Base-by-base conservation (phyloP, 2,329 filamentous ascomycete genomes). In the Beauveria sp. region DNA sequence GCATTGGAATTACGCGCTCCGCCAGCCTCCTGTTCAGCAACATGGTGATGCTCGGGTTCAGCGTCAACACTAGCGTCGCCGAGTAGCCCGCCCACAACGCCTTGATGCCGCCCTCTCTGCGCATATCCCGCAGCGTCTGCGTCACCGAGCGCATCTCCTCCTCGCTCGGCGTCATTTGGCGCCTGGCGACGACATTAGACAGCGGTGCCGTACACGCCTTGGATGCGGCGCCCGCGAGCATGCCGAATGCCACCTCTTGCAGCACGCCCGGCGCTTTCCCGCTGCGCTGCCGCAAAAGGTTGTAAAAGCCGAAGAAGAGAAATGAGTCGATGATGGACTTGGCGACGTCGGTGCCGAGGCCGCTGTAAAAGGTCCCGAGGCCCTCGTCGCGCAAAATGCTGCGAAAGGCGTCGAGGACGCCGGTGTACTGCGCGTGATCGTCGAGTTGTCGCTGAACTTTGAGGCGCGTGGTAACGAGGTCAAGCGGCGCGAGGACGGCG, bases 51-150 rank as follows among this genome's bases (percentile, higher is more conserved):
- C 88, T 88, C 1, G 92, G 92, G 68, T 96, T 96, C 30, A 96
- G 78, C 1, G 92, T 92, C 55, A 96, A 76, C 44, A 96, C 80
- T 62, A 96, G 73, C 24, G 84, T 87, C 2, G 91, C 91, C 22
- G 89, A 90, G 72, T 96, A 96, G 0, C 92, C 92, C 0, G 91
- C 88, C 92, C 92, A 96, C 67, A 96, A 88, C 2, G 91, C 91
- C 50, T 78, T 70, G 10, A 92, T 63, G 0, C 92, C 57, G 66
- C 88, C 89, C 70, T 93, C 88, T 2, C 76, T 69, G 46, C 78
- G 75, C 63, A 96, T 92, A 47, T 83, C 79, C 1, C 77, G 72
- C 20, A 87, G 79, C 34, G 91, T 90, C 55, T 87, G 80, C 30
- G 72, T 67, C 4, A 84, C 79, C 63, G 71, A 80, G 30, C 52